phyloP scores from a whole-genome alignment of 371 early-diverging fungal genomes.

The Mucor mucedo region DNA sequence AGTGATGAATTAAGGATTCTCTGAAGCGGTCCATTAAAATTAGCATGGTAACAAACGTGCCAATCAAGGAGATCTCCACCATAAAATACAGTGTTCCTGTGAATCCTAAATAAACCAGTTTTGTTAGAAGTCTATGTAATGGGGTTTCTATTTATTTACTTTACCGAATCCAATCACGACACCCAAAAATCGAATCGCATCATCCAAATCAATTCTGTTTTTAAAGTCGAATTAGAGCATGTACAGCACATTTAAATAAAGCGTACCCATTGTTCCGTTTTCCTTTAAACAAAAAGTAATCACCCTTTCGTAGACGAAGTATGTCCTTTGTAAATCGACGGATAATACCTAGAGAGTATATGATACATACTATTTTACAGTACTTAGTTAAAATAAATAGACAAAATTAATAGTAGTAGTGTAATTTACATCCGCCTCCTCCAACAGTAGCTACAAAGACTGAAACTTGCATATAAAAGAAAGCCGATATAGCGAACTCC shows the following conservation, averaged over 20 bases:
- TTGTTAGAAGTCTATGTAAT: neutral
- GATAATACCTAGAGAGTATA: conserved; percentile 50
- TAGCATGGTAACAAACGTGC: conserved; percentile 33
- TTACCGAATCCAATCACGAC: conserved; percentile 55
- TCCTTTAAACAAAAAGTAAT: conserved; percentile 53
- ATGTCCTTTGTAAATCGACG: conserved; percentile 54
- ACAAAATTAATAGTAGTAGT: neutral
- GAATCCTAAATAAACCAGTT: conserved; percentile 32
- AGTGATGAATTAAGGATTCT: conserved; percentile 34
- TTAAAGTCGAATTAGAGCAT: too few species aligned
- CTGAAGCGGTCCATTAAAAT: conserved; percentile 42
- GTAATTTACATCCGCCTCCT: conserved; percentile 43
- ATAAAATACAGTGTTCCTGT: conserved; percentile 54
- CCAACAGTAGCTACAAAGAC: conserved; percentile 45
- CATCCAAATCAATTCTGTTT: conserved; percentile 51
- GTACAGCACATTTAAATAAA: too few species aligned
- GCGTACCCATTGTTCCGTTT: conserved; percentile 47
- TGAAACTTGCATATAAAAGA: conserved; percentile 41
- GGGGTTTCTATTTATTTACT: neutral
- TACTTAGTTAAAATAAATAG: neutral
- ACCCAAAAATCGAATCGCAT: conserved; percentile 54
- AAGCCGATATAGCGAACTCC: conserved; percentile 41
- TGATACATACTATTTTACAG: conserved; percentile 37
- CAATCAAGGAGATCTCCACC: conserved; percentile 46
- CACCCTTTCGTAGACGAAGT: conserved; percentile 40